Evolutionary conservation across 2,329 filamentous ascomycete species (phyloP).

Genomic region (Stachybotrys chartarum): DNA sequence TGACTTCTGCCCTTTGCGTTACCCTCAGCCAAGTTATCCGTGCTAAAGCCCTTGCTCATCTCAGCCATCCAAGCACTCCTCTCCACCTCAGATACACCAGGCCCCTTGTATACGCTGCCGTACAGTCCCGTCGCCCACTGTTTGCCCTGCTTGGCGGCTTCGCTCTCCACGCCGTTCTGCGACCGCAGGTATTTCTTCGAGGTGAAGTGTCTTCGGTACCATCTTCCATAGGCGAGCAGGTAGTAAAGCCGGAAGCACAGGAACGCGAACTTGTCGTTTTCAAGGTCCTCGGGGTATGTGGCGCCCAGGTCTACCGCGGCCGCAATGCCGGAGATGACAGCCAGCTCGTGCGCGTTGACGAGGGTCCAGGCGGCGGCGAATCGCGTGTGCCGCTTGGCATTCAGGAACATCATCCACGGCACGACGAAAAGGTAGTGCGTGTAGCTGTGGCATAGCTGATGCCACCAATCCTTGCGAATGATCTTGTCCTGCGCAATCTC

Average conservation of each 20-base stretch:
- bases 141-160: constrained; percentile 39
- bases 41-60: constrained; percentile 25
- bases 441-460: constrained; percentile 53
- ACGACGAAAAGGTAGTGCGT: constrained; percentile 54
- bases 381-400: constrained; percentile 51
- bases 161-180: constrained; percentile 7
- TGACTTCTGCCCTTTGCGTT: constrained; percentile 25
- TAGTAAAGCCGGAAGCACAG: constrained; percentile 56
- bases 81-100: constrained; percentile 46
- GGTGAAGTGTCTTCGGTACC: constrained; percentile 40
- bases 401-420: constrained; percentile 60
- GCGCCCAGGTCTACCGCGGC: constrained; percentile 63
- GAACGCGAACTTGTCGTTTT: constrained; percentile 55
- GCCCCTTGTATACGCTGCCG: constrained; percentile 52
- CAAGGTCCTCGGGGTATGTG: constrained; percentile 50
- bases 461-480: constrained; percentile 54
- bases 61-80: constrained; percentile 42
- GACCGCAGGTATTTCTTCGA: not conserved
- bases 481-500: constrained; percentile 48
- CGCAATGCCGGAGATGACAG: constrained; percentile 57
- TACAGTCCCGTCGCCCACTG: constrained; percentile 52
- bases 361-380: constrained; percentile 61
- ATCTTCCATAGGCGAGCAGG: constrained; percentile 51
- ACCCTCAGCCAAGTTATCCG: constrained; percentile 23
- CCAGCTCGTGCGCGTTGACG: constrained; percentile 61